Evolutionary conservation across 2,329 filamentous ascomycete species (phyloP).

Genomic region (Pestalotiopsis sp.): DNA sequence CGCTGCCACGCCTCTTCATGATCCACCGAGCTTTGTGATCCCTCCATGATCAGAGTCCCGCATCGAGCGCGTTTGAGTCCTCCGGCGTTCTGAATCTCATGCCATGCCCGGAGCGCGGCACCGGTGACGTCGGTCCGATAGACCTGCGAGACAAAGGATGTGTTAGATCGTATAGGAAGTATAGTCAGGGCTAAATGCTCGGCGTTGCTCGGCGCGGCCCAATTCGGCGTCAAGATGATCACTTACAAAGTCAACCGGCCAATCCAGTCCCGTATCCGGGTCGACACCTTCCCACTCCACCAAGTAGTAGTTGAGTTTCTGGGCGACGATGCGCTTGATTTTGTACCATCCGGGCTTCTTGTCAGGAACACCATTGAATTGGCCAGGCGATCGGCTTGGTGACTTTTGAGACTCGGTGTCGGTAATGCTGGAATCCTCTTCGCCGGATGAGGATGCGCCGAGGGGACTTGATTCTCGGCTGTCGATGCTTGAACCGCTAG

Average conservation of each 20-base stretch:
- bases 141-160: not conserved
- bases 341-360: conserved; percentile 24
- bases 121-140: not conserved
- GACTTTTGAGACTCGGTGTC: not conserved
- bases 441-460: not conserved
- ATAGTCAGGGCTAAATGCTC: not conserved
- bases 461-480: not conserved
- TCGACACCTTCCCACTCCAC: conserved; percentile 31
- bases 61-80: not conserved
- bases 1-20: not conserved
- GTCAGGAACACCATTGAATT: conserved; percentile 8
- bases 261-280: conserved; percentile 23
- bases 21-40: not conserved
- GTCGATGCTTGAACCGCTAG: not conserved
- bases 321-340: conserved; percentile 23
- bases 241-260: conserved; percentile 30
- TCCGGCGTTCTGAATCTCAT: not conserved
- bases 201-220: not conserved
- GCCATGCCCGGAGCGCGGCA: not conserved
- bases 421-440: conserved; percentile 2
- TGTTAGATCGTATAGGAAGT: not conserved
- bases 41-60: not conserved
- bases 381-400: not conserved
- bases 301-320: conserved; percentile 22
- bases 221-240: not conserved